Conservation (phyloP, 352 stramenopile species). For the Phytophthora sansomeana region DNA sequence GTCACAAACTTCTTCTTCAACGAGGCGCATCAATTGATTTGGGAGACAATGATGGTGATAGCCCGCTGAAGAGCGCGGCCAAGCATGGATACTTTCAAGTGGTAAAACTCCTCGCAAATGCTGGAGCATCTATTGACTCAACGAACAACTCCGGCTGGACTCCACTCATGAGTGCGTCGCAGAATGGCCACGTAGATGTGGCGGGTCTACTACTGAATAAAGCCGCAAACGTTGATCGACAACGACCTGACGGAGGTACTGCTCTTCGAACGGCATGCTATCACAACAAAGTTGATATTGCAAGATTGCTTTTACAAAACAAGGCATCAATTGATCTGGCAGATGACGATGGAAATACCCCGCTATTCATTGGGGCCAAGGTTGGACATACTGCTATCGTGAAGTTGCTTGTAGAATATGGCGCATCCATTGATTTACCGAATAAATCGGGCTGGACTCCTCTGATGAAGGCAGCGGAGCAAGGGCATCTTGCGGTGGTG, state of each 20-base stretch:
- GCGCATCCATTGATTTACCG: too few relatives aligned
- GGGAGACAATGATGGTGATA: background rate
- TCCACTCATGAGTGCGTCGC: background rate
- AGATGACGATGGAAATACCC: too few relatives aligned
- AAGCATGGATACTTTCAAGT: background rate
- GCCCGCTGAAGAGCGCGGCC: background rate
- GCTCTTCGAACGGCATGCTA: background rate
- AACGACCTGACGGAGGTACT: background rate
- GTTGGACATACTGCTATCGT: too few relatives aligned
- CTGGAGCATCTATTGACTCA: background rate
- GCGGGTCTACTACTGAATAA: background rate
- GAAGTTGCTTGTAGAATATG: too few relatives aligned
- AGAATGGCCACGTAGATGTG: background rate
- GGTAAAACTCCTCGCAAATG: background rate
- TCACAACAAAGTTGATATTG: background rate
- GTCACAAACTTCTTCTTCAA: background rate
- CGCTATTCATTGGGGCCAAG: too few relatives aligned
- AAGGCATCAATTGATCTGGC: too few relatives aligned
- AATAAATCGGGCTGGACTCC: too few relatives aligned
- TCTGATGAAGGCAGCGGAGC: too few relatives aligned
- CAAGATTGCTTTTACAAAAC: too few relatives aligned
- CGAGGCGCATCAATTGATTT: background rate
- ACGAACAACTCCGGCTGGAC: background rate
- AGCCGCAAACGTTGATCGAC: constrained; percentile 1
- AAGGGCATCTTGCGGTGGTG: too few relatives aligned